Evolutionary conservation across 805 yeast species (phyloP).

Genomic region (Kodamaea restingae): DNA sequence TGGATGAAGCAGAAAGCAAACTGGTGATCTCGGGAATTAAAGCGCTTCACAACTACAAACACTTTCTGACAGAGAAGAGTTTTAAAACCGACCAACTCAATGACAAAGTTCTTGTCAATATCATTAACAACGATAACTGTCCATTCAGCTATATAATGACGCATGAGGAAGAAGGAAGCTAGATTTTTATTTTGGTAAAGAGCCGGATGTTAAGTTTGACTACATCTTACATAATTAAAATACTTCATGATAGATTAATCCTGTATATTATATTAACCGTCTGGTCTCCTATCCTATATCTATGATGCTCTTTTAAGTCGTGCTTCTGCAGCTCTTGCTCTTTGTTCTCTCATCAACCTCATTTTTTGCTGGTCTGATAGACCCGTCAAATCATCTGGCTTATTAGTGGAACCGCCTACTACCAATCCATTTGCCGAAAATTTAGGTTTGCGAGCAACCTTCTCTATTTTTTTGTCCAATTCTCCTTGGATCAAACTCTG

Average conservation of each 20-base stretch:
- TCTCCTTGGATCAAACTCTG: conserved; percentile 41
- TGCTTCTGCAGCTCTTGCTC: conserved; percentile 96
- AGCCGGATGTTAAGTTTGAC: no score
- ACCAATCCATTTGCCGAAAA: conserved; percentile 32
- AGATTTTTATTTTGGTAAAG: not conserved
- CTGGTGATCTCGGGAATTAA: conserved; percentile 40
- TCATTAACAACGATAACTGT: conserved; percentile 17
- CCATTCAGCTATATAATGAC: conserved; percentile 38
- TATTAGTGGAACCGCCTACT: conserved; percentile 22
- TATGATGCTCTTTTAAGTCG: conserved; percentile 40
- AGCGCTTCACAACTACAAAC: conserved; percentile 61
- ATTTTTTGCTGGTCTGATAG: conserved; percentile 69
- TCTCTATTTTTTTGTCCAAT: conserved; percentile 39
- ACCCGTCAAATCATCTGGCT: conserved; percentile 49
- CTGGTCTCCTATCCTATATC: not conserved
- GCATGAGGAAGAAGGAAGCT: not conserved
- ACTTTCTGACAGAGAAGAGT: conserved; percentile 46
- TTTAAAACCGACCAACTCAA: conserved; percentile 1
- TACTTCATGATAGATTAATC: no score
- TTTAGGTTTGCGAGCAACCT: conserved; percentile 33
- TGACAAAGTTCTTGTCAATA: conserved; percentile 30
- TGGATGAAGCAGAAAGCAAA: conserved; percentile 29
- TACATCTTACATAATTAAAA: no score
- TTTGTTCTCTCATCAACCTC: conserved; percentile 84
- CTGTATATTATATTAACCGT: not conserved